Evolutionary conservation across 805 yeast species (phyloP), one percentile per base, ranked within the genome.

Genomic region (Pichia nakasei): DNA sequence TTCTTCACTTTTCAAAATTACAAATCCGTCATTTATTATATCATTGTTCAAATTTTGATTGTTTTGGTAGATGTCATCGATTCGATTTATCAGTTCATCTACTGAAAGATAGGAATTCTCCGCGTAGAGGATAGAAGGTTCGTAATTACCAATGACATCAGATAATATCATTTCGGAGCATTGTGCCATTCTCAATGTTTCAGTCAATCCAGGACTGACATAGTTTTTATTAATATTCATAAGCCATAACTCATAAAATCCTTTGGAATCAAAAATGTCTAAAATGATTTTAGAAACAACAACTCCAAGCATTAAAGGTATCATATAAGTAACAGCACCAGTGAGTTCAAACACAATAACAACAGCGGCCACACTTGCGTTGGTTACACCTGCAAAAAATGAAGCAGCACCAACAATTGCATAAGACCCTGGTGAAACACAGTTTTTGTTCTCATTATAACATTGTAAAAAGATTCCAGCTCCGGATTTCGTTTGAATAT

Each of bases 361-460:
- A 17, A 85, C 95, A 8, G 82, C 80, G 37, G 87, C 75, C 49
- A 85, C 81, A 4, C 89, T 85, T 64, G 86, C 73, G 50, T 85
- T 77, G 3, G 95, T 85, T 15, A 82, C 78, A 5, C 95, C 94
- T 0, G 93, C 77, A 51, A 85, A 67, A 44, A 85, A 82, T 1
- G 95, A 72, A 0, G 88, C 95, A 0, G 95, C 87, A 0, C 96
- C 95, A 20, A 87, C 85, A 9, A 86, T 82, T 0, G 95, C 95
- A 56, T 86, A 87, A 0, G 89, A 85, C 0, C 93, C 89, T 0
- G 94, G 94, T 2, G 88, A 82, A 9, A 86, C 78, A 52, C 93
- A 79, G 45, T 68, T 52, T 21, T 55, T 51, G 18, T 57, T 54
- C 27, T 61, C 65, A 22, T 55, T 73, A 61, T 45, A 73, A 48